Evolutionary conservation across 2,329 filamentous ascomycete genomes (phyloP), one percentile per base, ranked within the genome.

Genomic region (Polychaeton citri): DNA sequence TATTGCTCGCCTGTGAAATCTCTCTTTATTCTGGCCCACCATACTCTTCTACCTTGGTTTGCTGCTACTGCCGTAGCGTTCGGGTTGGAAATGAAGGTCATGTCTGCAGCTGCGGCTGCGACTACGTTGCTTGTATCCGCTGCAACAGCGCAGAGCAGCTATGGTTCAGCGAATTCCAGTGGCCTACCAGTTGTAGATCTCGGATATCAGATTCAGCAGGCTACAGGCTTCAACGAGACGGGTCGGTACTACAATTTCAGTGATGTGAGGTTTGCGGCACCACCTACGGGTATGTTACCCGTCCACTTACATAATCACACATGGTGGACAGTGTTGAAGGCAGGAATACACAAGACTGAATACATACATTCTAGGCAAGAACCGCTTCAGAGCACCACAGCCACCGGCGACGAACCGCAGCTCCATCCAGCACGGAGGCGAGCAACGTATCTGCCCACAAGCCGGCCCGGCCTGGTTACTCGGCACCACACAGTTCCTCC

Each of bases 221-320:
- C 65, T 20, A 50, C 62, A 4, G 48, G 49, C 9, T 63, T 62
- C 46, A 68, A 69, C 52, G 38, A 35, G 1, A 50, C 46, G 7
- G 46, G 46, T 18, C 34, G 43, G 15, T 43, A 46, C 33, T 73
- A 71, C 52, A 69, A 66, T 41, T 74, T 74, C 53, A 64, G 56
- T 35, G 72, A 74, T 44, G 72, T 74, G 41, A 63, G 70, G 30
- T 75, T 67, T 50, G 71, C 68, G 5, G 65, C 66, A 18, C 63
- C 71, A 10, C 71, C 71, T 1, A 41, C 67, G 2, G 69, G 24
- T 28, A 28, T 12, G 24, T 28, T 15, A 28, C 15, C n/a, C n/a
- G n/a, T n/a, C n/a, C n/a, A n/a, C n/a, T n/a, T n/a, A n/a, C n/a
- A n/a, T n/a, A n/a, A n/a, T n/a, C n/a, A n/a, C n/a, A n/a, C n/a